Evolutionary conservation across 169 alveolate genomes (phyloP).

Genomic region (Eimeria necatrix): DNA sequence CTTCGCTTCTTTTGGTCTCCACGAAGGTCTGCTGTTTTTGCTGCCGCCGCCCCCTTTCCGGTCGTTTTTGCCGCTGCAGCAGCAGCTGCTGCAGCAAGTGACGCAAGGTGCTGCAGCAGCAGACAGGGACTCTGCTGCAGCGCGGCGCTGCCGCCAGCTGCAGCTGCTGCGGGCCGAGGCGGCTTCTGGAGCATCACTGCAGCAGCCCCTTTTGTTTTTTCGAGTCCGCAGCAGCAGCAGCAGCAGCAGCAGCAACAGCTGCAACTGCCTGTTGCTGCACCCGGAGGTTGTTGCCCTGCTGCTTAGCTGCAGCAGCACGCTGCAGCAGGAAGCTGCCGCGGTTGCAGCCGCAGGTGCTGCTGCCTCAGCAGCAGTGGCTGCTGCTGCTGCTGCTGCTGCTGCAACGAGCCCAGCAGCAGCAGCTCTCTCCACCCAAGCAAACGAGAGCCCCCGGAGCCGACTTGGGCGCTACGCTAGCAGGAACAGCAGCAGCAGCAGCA

Average conservation of each 20-base stretch:
- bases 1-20: conserved; percentile 39
- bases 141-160: conserved; percentile 38
- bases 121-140: neutral
- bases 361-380: neutral
- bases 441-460: neutral
- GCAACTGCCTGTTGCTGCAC: conserved; percentile 20
- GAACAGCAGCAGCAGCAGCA: conserved; percentile 32
- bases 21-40: conserved; percentile 28
- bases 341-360: conserved; percentile 24
- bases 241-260: conserved; percentile 48
- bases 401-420: neutral
- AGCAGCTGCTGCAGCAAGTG: conserved; percentile 68
- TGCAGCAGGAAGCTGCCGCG: conserved; percentile 63
- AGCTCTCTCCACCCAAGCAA: neutral
- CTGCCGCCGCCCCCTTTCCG: conserved; percentile 47
- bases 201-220: conserved; percentile 32
- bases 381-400: neutral
- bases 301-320: neutral
- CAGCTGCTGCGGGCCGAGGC: conserved; percentile 78
- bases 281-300: conserved; percentile 48
- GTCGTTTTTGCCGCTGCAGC: conserved; percentile 49
- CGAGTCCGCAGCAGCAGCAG: conserved; percentile 62
- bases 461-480: conserved; percentile 6
- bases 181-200: conserved; percentile 47
- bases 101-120: conserved; percentile 50